Base-by-base conservation (phyloP, 441 rosid species). In the Erysimum cheiri region DNA sequence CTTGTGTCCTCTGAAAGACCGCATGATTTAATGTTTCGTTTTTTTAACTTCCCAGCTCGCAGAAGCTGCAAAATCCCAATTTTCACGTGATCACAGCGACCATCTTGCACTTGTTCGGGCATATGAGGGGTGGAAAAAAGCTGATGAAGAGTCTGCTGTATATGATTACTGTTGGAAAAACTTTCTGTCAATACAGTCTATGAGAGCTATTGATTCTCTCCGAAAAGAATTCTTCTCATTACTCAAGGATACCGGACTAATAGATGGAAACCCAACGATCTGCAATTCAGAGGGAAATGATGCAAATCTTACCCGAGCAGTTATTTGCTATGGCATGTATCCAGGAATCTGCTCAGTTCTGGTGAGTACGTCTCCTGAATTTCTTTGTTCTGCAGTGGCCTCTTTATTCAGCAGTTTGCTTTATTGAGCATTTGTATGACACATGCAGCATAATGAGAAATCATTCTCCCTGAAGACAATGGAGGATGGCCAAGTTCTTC, bases 401-500 rank as follows among this genome's bases (percentile, higher is more conserved):
- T 65, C 39, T 60, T 15, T 58, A 14, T 48, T 47, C 11, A 36
- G 48, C 47, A 40, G 15, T 76, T 39, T 55, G 19, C 53, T 71
- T 53, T 19, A 65, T 39, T 28, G 39, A 35, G 44, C n/a, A 66
- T 59, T 36, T 67, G 44, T 47, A 10, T 58, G 70, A 47, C 49
- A 52, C 63, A 35, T 75, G 63, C 93, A 91, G 97, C 80, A 85
- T 55, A 93, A 84, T 71, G 97, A 83, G 64, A 91, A 78, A 76
- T 85, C 98, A 47, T 84, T 83, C 79, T 85, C 93, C 36, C 77
- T 91, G 67, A 93, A 91, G 88, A 91, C 97, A 6, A 89, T 93
- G 98, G 98, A 93, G 83, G 97, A 93, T 17, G 97, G 97, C 39
- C 88, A 77, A 70, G 98, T 91, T 73, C 93, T 88, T 82, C 86